These are phyloP conservation scores for Magnolia officinalis DNA, from an alignment of 164 flowering plant species.

Conservation along the genomic window DNA sequence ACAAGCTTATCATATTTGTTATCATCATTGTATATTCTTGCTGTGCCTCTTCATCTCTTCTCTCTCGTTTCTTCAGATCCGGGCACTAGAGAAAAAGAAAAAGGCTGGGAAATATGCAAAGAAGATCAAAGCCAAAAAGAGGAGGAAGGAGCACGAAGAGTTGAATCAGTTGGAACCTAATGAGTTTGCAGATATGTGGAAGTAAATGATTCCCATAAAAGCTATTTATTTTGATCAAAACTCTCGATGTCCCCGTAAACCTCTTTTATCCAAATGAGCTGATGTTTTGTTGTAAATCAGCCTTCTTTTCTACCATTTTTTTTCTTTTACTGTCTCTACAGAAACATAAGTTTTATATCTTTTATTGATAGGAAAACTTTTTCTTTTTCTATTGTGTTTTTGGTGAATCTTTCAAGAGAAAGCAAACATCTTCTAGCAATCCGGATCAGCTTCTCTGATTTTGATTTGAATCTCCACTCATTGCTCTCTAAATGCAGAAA, in stretches of 20 bases:
- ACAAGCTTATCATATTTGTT: too few relatives aligned
- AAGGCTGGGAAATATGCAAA: constrained; percentile 81
- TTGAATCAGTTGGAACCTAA: constrained; percentile 74
- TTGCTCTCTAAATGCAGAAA: too few relatives aligned
- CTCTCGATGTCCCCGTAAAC: not conserved
- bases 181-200: constrained; percentile 89
- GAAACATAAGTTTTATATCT: too few relatives aligned
- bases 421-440: too few relatives aligned
- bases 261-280: not conserved
- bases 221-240: not conserved
- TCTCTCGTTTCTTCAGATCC: constrained; percentile 41
- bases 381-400: too few relatives aligned
- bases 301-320: too few relatives aligned
- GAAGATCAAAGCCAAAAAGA: constrained; percentile 92
- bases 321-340: too few relatives aligned
- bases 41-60: not conserved
- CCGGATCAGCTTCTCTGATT: too few relatives aligned
- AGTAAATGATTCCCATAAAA: constrained; percentile 28
- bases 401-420: too few relatives aligned
- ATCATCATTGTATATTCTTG: not conserved
- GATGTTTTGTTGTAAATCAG: too few relatives aligned
- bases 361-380: too few relatives aligned
- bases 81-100: constrained; percentile 70
- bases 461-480: too few relatives aligned
- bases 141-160: constrained; percentile 78